phyloP scores from a whole-genome alignment of 352 stramenopile genomes.

The Elongisporangium undulatum region DNA sequence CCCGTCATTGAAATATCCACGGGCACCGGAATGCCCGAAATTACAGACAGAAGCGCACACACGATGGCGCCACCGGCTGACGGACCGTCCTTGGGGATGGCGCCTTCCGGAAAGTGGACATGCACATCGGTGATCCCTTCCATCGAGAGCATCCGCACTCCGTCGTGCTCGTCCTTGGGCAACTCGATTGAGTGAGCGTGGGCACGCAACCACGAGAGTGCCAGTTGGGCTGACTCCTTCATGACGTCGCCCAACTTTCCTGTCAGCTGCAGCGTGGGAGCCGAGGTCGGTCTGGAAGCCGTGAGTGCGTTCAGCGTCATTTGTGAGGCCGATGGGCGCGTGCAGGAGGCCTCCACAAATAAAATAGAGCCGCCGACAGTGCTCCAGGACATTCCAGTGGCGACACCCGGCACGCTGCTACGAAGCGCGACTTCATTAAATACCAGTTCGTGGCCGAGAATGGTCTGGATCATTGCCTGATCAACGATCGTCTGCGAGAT shows the following conservation, averaged over 20 bases:
- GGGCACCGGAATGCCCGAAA: constrained; percentile 56
- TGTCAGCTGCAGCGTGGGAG: constrained; percentile 55
- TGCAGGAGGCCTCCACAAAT: constrained; percentile 85
- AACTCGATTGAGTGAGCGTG: constrained; percentile 58
- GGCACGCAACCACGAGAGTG: constrained; percentile 75
- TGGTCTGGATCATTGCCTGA: constrained; percentile 43
- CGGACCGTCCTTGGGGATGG: constrained; percentile 87
- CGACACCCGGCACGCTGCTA: constrained; percentile 58
- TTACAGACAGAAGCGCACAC: constrained; percentile 76
- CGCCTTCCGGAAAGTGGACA: constrained; percentile 87
- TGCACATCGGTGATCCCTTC: constrained; percentile 73
- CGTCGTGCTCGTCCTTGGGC: constrained; percentile 14
- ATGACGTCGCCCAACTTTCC: constrained; percentile 84
- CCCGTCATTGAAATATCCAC: constrained; percentile 87
- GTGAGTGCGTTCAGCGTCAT: constrained; percentile 15
- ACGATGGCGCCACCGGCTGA: constrained; percentile 86
- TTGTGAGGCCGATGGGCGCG: constrained; percentile 23
- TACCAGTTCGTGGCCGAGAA: constrained; percentile 63
- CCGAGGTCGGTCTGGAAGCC: constrained; percentile 9
- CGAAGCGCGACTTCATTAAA: constrained; percentile 75
- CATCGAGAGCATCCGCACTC: constrained; percentile 31
- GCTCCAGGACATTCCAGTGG: constrained; percentile 85
- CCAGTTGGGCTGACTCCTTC: constrained; percentile 86
- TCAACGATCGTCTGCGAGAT: constrained; percentile 44
- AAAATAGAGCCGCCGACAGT: constrained; percentile 73